Evolutionary conservation across 495 filamentous ascomycete species (phyloP), one percentile per base, ranked within the genome.

Genomic region (Aspergillus baeticus): DNA sequence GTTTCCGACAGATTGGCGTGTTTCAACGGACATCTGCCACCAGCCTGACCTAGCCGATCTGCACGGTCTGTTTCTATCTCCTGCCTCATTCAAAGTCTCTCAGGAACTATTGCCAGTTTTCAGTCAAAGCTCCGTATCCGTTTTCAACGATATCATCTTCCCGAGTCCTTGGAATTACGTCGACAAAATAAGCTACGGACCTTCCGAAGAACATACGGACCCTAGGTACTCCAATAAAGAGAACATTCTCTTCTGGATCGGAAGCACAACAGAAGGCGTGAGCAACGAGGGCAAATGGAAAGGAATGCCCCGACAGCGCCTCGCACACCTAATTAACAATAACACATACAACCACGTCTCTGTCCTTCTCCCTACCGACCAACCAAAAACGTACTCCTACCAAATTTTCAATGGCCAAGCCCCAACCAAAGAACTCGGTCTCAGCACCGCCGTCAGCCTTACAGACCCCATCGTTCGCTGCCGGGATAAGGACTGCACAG

Each of bases 31-130:
- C 26, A 78, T 88, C 42, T 95, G 90, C 65, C 87, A 92, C 58
- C 90, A 95, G 61, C 85, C 90, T 1, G 90, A 95, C 60, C 76
- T 95, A 38, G 81, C 84, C 15, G 76, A 83, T 35, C 76, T 92
- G 3, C 90, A 93, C 60, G 86, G 87, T 35, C 80, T 91, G 51
- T 76, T 89, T 66, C 77, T 87, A 26, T 84, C 78, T 0, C 82
- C 88, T 0, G 77, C 88, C 1, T 77, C 83, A 6, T 79, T 84
- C 53, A 81, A 82, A 39, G 78, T 84, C 1, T 72, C 85, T 0
- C 81, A 85, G 43, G 79, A 86, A 5, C 72, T 92, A 10, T 58
- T 87, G 2, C 90, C 90, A 0, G 69, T 93, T 22, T 93, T 93
- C 73, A 88, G 87, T 54, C 80, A 88, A 58, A 85, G 84, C 47